These are phyloP conservation scores for Aspergillus ochraceoroseus DNA, from an alignment of 2,329 filamentous ascomycete genomes.

Conservation along the genomic window DNA sequence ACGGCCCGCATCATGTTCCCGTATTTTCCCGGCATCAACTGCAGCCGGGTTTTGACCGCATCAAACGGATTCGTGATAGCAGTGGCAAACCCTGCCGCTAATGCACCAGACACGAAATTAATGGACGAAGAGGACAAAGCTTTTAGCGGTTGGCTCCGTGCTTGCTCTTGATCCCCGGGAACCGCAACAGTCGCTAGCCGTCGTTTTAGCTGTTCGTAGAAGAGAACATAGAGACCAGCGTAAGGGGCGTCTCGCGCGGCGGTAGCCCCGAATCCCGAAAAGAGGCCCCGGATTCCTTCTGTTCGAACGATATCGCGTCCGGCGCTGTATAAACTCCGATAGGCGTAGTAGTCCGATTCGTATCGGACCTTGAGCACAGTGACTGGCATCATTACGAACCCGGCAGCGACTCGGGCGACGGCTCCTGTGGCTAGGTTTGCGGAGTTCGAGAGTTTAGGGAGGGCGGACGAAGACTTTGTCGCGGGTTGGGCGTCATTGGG, in stretches of 20 bases:
- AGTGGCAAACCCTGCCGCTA: constrained; percentile 78
- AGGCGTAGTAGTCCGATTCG: constrained; percentile 80
- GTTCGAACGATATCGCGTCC: constrained; percentile 66
- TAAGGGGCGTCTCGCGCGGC: constrained; percentile 94
- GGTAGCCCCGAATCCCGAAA: constrained; percentile 88
- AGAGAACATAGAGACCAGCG: constrained; percentile 86
- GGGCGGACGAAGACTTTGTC: constrained; percentile 61
- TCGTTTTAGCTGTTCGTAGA: constrained; percentile 65
- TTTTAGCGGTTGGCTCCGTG: constrained; percentile 20
- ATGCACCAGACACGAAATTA: constrained; percentile 77
- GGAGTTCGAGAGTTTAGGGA: constrained; percentile 76
- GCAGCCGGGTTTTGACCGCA: constrained; percentile 89
- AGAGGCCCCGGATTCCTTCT: constrained; percentile 79
- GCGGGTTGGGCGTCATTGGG: constrained; percentile 17
- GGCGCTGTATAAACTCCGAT: constrained; percentile 69
- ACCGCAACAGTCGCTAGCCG: constrained; percentile 27
- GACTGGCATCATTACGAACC: constrained; percentile 89
- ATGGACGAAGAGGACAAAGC: constrained; percentile 50
- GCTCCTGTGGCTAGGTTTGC: constrained; percentile 84
- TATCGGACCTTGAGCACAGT: constrained; percentile 97
- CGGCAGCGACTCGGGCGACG: constrained; percentile 75
- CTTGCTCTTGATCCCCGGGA: too few species aligned
- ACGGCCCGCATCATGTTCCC: constrained; percentile 75
- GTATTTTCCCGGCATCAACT: constrained; percentile 79
- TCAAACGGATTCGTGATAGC: constrained; percentile 94